A percentile compares a stretch with the other conserved stretches of the same genome.
phyloP scores from a whole-genome alignment of 805 yeast genomes.

The Metschnikowia lunata region DNA sequence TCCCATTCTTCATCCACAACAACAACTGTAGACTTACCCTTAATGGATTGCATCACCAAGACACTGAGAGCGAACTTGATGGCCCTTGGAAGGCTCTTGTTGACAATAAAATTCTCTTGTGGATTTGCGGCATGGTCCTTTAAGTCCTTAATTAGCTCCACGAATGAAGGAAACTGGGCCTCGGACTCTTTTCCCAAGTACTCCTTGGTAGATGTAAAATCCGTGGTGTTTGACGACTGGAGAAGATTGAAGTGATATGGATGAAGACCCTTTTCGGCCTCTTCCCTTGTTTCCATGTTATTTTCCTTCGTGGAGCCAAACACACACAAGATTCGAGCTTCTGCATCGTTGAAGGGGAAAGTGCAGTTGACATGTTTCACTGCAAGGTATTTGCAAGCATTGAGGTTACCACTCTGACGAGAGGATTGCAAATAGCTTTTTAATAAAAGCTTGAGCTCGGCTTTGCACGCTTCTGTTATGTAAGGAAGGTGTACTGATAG shows the following conservation, averaged over 20 bases:
- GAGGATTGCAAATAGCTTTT: slow-evolving; percentile 25
- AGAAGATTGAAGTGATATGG: slow-evolving; percentile 72
- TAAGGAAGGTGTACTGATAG: slow-evolving; percentile 46
- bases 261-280: slow-evolving; percentile 72
- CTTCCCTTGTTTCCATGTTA: slow-evolving; percentile 72
- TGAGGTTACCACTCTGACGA: not conserved
- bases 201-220: slow-evolving; percentile 40
- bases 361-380: slow-evolving; percentile 61
- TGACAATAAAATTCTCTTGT: slow-evolving; percentile 17
- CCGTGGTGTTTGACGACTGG: slow-evolving; percentile 40
- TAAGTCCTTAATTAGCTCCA: slow-evolving; percentile 20
- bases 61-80: slow-evolving; percentile 53
- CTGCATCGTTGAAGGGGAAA: slow-evolving; percentile 62
- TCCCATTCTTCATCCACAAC: slow-evolving; percentile 74
- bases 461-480: slow-evolving; percentile 37
- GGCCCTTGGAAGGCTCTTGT: slow-evolving; percentile 36
- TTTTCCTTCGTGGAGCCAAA: slow-evolving; percentile 56
- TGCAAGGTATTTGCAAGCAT: slow-evolving; percentile 55
- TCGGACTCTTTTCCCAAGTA: slow-evolving; percentile 38
- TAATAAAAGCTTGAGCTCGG: slow-evolving; percentile 37
- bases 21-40: slow-evolving; percentile 50
- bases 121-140: not conserved
- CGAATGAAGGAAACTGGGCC: slow-evolving; percentile 54
- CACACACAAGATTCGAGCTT: slow-evolving; percentile 63
- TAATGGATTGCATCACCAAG: slow-evolving; percentile 60